phyloP scores from a whole-genome alignment of 1,284 basidiomycete species.

The Naganishia albida region DNA sequence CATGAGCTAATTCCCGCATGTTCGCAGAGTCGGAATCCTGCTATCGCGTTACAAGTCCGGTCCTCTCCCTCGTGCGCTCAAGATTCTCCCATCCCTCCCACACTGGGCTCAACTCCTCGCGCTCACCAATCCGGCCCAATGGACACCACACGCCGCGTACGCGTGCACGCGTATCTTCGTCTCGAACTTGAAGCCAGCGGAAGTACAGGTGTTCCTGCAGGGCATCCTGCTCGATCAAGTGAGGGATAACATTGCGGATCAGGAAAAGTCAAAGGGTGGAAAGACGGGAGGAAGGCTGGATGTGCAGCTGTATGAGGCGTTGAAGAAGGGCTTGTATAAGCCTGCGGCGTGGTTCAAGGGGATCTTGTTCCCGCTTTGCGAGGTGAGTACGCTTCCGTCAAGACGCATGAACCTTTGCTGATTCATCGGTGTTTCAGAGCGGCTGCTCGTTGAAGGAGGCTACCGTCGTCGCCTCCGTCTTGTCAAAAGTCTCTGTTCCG shows the following conservation, averaged over 20 bases:
- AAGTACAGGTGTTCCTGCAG: constrained; percentile 91
- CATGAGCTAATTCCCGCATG: not conserved
- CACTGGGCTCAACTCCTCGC: constrained; percentile 96
- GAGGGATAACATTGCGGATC: constrained; percentile 76
- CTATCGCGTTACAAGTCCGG: constrained; percentile 93
- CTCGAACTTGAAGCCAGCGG: constrained; percentile 92
- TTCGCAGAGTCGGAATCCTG: constrained; percentile 74
- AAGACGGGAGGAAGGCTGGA: constrained; percentile 78
- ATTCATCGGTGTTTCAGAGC: constrained; percentile 53
- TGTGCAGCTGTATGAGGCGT: constrained; percentile 88
- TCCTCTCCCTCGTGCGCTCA: constrained; percentile 94
- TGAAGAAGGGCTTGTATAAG: constrained; percentile 92
- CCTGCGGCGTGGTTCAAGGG: constrained; percentile 99
- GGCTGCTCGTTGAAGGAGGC: constrained; percentile 94
- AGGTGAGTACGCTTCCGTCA: constrained; percentile 61
- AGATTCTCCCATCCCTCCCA: constrained; percentile 93
- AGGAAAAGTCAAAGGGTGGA: constrained; percentile 36
- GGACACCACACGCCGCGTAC: constrained; percentile 93
- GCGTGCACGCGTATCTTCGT: constrained; percentile 95
- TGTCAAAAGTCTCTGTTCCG: constrained; percentile 89
- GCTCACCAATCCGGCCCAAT: constrained; percentile 85
- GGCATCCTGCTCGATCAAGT: constrained; percentile 90
- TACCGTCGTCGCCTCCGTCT: constrained; percentile 87
- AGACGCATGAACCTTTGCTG: not conserved
- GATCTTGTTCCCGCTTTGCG: constrained; percentile 91